A percentile compares a stretch with the other conserved stretches of the same genome.
These are phyloP conservation scores for Sisymbrium altissimum DNA, from an alignment of 345 rosid genomes.

Conservation along the genomic window DNA sequence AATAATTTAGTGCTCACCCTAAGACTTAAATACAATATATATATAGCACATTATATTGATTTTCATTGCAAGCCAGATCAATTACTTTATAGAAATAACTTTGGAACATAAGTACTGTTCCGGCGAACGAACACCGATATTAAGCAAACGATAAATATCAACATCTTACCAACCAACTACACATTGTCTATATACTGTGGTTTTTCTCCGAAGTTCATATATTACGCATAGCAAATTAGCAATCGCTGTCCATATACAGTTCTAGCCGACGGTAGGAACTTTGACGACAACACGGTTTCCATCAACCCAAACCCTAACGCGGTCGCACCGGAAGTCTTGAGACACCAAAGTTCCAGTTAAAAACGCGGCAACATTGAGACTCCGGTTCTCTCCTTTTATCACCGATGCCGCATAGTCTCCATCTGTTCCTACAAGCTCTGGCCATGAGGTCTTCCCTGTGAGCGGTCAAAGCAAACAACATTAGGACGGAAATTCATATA, in stretches of 20 bases:
- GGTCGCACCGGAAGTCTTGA: slow-evolving; percentile 17
- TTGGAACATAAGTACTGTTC: background rate
- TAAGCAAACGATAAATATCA: background rate
- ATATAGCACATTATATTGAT: too few species aligned
- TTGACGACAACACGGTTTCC: slow-evolving; percentile 1
- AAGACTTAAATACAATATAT: background rate
- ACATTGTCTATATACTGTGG: background rate
- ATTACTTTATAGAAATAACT: background rate
- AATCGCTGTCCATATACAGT: background rate
- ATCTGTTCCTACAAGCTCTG: slow-evolving; percentile 33
- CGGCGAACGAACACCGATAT: background rate
- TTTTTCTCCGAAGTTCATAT: background rate
- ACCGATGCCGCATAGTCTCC: slow-evolving; percentile 27
- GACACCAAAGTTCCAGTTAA: slow-evolving; percentile 11
- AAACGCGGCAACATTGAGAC: slow-evolving; percentile 12
- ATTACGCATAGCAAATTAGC: background rate
- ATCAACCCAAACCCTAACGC: slow-evolving; percentile 37
- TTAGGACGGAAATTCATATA: background rate
- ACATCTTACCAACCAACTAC: background rate
- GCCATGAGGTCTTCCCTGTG: slow-evolving; percentile 38
- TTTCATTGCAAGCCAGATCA: background rate
- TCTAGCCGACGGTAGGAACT: slow-evolving; percentile 30
- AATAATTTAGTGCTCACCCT: background rate
- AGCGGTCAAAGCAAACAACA: background rate
- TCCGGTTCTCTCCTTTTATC: slow-evolving; percentile 25